Base-by-base conservation (phyloP, 2,329 filamentous ascomycete species). In the Tolypocladium cylindrosporum region DNA sequence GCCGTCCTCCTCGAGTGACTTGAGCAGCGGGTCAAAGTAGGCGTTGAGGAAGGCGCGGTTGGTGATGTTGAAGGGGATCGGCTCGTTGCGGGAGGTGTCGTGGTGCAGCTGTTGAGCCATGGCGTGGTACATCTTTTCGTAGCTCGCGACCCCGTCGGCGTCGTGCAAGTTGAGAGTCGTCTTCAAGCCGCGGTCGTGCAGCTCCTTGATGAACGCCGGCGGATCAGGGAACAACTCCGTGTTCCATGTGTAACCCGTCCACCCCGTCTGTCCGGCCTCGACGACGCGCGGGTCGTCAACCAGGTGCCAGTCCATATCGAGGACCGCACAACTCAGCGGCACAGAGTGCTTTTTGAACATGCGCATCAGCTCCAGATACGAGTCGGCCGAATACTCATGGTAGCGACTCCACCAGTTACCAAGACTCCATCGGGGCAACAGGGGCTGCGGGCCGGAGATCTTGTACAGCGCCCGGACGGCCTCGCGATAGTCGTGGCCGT, bases 361-460 rank as follows among this genome's bases (percentile, higher is more conserved):
- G 57, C 84, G 79, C 74, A 87, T 80, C 19, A 87, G 72, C 16
- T 71, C 68, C 2, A 85, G 60, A 63, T 86, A 87, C 61, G 83
- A 80, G 2, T 78, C 71, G 36, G 77, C 74, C 0, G 71, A 73
- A 64, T 86, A 87, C 2, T 75, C 76, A 63, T 86, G 79, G 66
- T 86, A 87, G 9, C 84, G 74, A 53, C 79, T 83, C 84, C 84
- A 87, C 84, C 84, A 87, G 61, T 86, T 87, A 0, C 84, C 83
- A 42, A 87, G 70, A 0, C 80, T 75, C 74, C 79, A 86, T 16
- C 83, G 73, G 0, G 83, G 83, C 0, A 86, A 66, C 11, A 77
- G 58, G 3, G 83, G 82, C 61, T 84, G 81, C 24, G 71, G 72
- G 3, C 83, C 83, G 2, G 81, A 84, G 14, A 86, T 67, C 1